phyloP scores from a whole-genome alignment of 495 filamentous ascomycete species.

The Aspergillus sclerotioniger region DNA sequence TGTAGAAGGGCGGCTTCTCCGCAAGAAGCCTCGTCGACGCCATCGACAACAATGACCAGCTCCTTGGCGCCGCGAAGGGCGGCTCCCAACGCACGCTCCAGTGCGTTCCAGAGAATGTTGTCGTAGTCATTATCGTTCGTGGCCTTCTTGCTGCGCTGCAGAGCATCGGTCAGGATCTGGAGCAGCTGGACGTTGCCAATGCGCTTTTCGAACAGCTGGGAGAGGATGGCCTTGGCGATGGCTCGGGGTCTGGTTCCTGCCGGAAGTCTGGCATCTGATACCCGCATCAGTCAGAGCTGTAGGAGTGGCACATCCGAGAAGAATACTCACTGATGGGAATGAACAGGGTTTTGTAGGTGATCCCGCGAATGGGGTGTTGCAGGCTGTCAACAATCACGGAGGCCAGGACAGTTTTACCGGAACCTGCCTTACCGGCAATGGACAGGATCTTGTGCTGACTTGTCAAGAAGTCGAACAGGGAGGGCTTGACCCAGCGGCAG shows the following conservation, averaged over 20 bases:
- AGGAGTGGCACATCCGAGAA: not conserved
- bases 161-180: conserved; percentile 33
- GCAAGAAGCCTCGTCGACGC: conserved; percentile 35
- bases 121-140: conserved; percentile 31
- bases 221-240: conserved; percentile 33
- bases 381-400: conserved; percentile 41
- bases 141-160: conserved; percentile 27
- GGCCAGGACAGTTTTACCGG: conserved; percentile 41
- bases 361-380: conserved; percentile 37
- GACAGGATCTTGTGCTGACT: conserved; percentile 26
- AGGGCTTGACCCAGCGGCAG: conserved; percentile 37
- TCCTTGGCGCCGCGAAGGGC: conserved; percentile 33
- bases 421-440: conserved; percentile 34
- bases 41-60: conserved; percentile 38
- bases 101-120: conserved; percentile 17
- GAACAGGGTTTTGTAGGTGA: conserved; percentile 33
- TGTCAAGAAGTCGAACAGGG: conserved; percentile 38
- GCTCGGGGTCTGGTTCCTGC: conserved; percentile 18
- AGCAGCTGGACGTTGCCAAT: conserved; percentile 40
- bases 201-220: conserved; percentile 40
- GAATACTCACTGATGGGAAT: conserved; percentile 36
- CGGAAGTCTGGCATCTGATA: conserved; percentile 18
- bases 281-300: not conserved
- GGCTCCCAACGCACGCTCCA: conserved; percentile 19
- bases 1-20: conserved; percentile 29